Evolutionary conservation across 345 rosid species (phyloP).

Genomic region (Bruguiera sexangula): DNA sequence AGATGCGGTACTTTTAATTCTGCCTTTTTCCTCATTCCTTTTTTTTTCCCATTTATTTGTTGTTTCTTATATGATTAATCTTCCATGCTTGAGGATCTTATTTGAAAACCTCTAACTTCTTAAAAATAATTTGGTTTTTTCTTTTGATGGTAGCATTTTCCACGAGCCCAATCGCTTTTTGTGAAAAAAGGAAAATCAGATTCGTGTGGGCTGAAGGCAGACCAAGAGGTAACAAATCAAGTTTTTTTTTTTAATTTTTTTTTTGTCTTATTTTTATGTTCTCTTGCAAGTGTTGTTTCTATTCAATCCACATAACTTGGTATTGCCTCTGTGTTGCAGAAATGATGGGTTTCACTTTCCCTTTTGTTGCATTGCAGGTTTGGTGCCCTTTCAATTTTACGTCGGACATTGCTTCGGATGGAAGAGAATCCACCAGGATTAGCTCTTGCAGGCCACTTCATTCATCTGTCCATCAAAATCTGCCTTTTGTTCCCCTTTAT

Average conservation of each 20-base stretch:
- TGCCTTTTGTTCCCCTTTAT: not conserved
- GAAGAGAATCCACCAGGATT: constrained; percentile 32
- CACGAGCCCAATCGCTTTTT: constrained; percentile 29
- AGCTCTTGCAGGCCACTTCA: constrained; percentile 34
- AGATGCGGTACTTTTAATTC: constrained; percentile 40
- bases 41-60: constrained; percentile 1
- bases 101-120: not conserved
- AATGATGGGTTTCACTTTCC: not conserved
- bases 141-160: constrained; percentile 42
- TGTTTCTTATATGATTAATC: not conserved
- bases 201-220: constrained; percentile 31
- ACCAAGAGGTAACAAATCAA: constrained; percentile 44
- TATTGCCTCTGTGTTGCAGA: not conserved
- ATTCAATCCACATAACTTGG: not conserved
- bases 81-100: not conserved
- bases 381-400: constrained; percentile 64
- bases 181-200: constrained; percentile 20
- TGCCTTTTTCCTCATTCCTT: not conserved
- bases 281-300: not conserved
- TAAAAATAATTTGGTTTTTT: not conserved
- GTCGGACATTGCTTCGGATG: constrained; percentile 37
- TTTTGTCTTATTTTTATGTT: not conserved
- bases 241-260: not conserved
- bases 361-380: constrained; percentile 34
- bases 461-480: constrained; percentile 31